These are phyloP conservation scores for Penicillium samsonianum DNA, from an alignment of 495 filamentous ascomycete genomes.

Conservation along the genomic window DNA sequence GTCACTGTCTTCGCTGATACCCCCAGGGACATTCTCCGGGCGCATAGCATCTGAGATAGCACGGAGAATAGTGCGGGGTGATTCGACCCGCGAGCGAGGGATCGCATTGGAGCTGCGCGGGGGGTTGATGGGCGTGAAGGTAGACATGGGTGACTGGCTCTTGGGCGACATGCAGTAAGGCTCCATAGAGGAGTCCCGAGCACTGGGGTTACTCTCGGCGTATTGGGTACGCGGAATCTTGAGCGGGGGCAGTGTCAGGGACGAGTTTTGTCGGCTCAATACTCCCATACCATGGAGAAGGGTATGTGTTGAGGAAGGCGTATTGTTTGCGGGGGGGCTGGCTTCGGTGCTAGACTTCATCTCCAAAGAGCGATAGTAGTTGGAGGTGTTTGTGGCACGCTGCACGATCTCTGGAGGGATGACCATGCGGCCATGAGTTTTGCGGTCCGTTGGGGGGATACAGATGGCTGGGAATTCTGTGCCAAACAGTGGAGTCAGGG, in stretches of 20 bases:
- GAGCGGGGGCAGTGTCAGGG: background rate
- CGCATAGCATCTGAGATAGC: constrained; percentile 1
- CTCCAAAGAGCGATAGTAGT: constrained; percentile 44
- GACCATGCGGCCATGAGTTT: constrained; percentile 63
- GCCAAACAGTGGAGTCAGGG: constrained; percentile 87
- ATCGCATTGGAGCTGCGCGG: constrained; percentile 29
- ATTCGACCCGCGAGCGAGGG: constrained; percentile 5
- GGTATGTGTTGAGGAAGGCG: constrained; percentile 15
- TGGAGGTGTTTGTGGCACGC: constrained; percentile 54
- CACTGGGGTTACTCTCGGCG: constrained; percentile 25
- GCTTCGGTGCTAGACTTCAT: constrained; percentile 18
- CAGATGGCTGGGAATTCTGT: constrained; percentile 73
- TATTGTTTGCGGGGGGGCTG: constrained; percentile 11
- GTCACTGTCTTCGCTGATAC: constrained; percentile 18
- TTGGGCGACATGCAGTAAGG: constrained; percentile 35
- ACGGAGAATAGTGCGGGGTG: constrained; percentile 17
- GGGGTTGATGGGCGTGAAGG: constrained; percentile 40
- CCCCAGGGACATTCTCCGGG: background rate
- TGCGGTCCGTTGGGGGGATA: constrained; percentile 55
- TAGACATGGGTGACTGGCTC: constrained; percentile 24
- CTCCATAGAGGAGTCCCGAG: constrained; percentile 31
- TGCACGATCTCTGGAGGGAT: constrained; percentile 64
- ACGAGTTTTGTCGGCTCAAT: background rate
- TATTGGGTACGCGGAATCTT: constrained; percentile 23
- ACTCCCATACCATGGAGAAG: constrained; percentile 6